These are phyloP conservation scores for Punica granatum DNA, from an alignment of 345 rosid genomes.

Conservation along the genomic window DNA sequence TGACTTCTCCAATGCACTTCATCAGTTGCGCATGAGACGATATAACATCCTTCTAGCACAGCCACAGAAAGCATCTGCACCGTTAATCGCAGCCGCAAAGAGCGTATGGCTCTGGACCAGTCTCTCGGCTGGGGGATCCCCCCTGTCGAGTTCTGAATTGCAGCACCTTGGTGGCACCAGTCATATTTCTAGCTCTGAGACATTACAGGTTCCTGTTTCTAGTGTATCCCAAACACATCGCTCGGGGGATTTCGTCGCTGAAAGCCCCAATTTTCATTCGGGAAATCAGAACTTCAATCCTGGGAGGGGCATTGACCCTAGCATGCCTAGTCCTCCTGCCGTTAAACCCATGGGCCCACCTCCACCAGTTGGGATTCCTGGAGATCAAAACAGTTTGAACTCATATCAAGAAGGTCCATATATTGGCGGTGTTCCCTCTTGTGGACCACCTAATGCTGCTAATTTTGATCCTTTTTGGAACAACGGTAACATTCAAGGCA, in stretches of 20 bases:
- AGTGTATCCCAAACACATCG: slow-evolving; percentile 12
- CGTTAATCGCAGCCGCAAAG: slow-evolving; percentile 39
- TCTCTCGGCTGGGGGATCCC: slow-evolving; percentile 33
- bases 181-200: slow-evolving; percentile 13
- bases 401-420: slow-evolving; percentile 16
- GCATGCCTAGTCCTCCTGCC: slow-evolving; percentile 13
- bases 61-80: slow-evolving; percentile 35
- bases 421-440: slow-evolving; percentile 6
- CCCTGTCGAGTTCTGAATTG: slow-evolving; percentile 17
- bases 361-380: slow-evolving; percentile 13
- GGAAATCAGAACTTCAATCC: slow-evolving; percentile 19
- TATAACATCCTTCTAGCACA: slow-evolving; percentile 41
- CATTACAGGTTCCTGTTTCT: slow-evolving; percentile 15
- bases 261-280: slow-evolving; percentile 6
- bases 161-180: no score
- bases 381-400: slow-evolving; percentile 17
- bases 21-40: slow-evolving; percentile 40
- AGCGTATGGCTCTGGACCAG: slow-evolving; percentile 44
- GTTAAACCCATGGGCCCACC: slow-evolving; percentile 5
- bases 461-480: slow-evolving; percentile 21
- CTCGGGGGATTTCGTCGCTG: slow-evolving; percentile 9
- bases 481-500: slow-evolving; percentile 12
- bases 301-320: slow-evolving; percentile 18
- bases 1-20: slow-evolving; percentile 46
- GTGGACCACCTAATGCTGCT: slow-evolving; percentile 15